phyloP scores from a whole-genome alignment of 2,329 filamentous ascomycete species.

The Saccharata proteae region DNA sequence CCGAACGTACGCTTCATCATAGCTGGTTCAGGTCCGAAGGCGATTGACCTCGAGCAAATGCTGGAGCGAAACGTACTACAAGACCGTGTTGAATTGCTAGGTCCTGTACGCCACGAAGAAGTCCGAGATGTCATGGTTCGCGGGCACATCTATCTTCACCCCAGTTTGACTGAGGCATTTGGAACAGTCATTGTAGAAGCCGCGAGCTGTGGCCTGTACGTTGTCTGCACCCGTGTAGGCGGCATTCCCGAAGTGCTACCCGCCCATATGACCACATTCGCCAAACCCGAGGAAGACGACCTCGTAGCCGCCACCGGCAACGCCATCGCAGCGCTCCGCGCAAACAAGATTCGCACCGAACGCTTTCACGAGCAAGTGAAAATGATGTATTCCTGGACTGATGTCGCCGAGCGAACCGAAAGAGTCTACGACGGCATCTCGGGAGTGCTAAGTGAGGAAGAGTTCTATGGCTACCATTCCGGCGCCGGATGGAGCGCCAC shows the following conservation, averaged over 20 bases:
- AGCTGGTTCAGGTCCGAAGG: conserved; percentile 87
- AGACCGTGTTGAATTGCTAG: conserved; percentile 84
- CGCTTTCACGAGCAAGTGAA: conserved; percentile 94
- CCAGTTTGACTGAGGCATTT: conserved; percentile 90
- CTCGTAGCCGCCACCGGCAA: conserved; percentile 78
- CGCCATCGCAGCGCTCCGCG: conserved; percentile 75
- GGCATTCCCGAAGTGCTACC: conserved; percentile 95
- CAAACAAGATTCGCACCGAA: conserved; percentile 80
- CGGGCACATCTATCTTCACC: conserved; percentile 92
- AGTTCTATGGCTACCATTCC: conserved; percentile 75
- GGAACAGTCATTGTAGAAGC: conserved; percentile 97
- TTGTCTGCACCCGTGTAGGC: conserved; percentile 91
- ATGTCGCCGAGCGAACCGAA: conserved; percentile 87
- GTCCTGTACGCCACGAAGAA: conserved; percentile 86
- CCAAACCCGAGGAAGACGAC: conserved; percentile 92
- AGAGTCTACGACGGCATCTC: conserved; percentile 90
- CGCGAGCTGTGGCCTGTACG: conserved; percentile 87
- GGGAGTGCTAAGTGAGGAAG: conserved; percentile 70
- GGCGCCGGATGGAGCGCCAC: conserved; percentile 56
- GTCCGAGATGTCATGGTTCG: conserved; percentile 95
- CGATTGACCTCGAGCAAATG: conserved; percentile 97
- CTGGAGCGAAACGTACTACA: conserved; percentile 89
- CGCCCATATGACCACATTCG: conserved; percentile 93
- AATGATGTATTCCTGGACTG: conserved; percentile 97
- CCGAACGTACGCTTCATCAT: conserved; percentile 95